These are phyloP conservation scores for Russula olivacea DNA, from an alignment of 768 basidiomycete genomes.

Conservation along the genomic window DNA sequence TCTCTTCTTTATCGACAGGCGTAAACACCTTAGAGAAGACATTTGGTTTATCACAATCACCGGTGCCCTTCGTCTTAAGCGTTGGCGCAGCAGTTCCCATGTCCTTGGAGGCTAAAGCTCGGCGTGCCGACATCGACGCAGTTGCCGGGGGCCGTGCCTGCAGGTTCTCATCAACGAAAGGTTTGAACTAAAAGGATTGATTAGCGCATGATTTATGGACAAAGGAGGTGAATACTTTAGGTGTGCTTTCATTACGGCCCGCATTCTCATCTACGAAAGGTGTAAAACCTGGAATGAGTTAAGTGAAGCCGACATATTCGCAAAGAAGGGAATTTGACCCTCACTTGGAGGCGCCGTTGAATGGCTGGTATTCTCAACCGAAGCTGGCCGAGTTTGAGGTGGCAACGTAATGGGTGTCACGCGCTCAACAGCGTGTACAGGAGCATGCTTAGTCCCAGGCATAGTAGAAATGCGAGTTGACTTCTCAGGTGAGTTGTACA, in stretches of 20 bases:
- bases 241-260: conserved; percentile 39
- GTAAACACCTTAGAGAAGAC: conserved; percentile 64
- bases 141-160: conserved; percentile 40
- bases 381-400: conserved; percentile 20
- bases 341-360: conserved; percentile 36
- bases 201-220: background rate
- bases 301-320: background rate
- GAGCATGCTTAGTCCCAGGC: conserved; percentile 67
- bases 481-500: conserved; percentile 91
- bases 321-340: conserved; percentile 11
- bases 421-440: conserved; percentile 60
- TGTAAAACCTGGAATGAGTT: conserved; percentile 44
- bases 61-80: conserved; percentile 24
- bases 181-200: conserved; percentile 47
- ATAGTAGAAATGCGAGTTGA: conserved; percentile 46
- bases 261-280: conserved; percentile 64
- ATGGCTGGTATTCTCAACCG: conserved; percentile 29
- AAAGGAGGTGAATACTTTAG: conserved; percentile 20
- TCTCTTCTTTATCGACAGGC: conserved; percentile 32
- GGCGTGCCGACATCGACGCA: conserved; percentile 33
- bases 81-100: conserved; percentile 27
- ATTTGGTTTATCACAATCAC: conserved; percentile 30
- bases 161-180: conserved; percentile 52
- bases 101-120: conserved; percentile 51
- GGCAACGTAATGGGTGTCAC: conserved; percentile 34